Evolutionary conservation across 2,329 filamentous ascomycete species (phyloP), one percentile per base, ranked within the genome.

Genomic region (Clarireedia monteithiana): DNA sequence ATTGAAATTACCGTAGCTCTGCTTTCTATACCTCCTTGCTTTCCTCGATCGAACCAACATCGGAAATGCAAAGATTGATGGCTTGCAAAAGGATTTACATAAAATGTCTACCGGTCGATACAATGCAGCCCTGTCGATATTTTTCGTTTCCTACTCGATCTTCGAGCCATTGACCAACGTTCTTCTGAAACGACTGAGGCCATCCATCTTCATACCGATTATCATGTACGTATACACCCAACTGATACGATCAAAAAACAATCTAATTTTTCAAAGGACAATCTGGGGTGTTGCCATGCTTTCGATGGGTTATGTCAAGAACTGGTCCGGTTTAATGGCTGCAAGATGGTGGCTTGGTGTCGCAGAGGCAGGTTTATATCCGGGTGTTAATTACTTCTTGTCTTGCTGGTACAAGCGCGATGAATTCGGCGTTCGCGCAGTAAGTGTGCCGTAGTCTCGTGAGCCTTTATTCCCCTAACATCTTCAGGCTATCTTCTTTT

Each of bases 81-180:
- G 77, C 1, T 64, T 90, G 24, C 91, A 66, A 40, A 71, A 30
- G 10, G 83, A 87, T 56, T 73, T 94, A n/a, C 53, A 64, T 5
- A 62, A 78, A 30, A 81, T 92, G 75, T 77, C 77, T 0, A 76
- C 79, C 2, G 71, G 75, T 6, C 76, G 87, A 66, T 95, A 91
- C 73, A 91, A 91, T 69, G 76, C 80, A 24, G 81, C 84, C 0
- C 76, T 95, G 7, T 89, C 87, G 34, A 86, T 95, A 63, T 95
- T 95, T 74, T 95, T 95, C 73, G 77, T 95, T 49, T 90, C 87
- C 0, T 96, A 96, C 68, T 79, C 88, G 2, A 71, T 91, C 34
- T 91, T 89, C 60, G 84, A 89, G 73, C 87, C 91, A 49, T 82
- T 85, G 0, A 86, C 83, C 62, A 88, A 88, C 67, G 80, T 91